These are phyloP conservation scores for Quercus tomentella DNA, from an alignment of 331 rosid species.

Conservation along the genomic window DNA sequence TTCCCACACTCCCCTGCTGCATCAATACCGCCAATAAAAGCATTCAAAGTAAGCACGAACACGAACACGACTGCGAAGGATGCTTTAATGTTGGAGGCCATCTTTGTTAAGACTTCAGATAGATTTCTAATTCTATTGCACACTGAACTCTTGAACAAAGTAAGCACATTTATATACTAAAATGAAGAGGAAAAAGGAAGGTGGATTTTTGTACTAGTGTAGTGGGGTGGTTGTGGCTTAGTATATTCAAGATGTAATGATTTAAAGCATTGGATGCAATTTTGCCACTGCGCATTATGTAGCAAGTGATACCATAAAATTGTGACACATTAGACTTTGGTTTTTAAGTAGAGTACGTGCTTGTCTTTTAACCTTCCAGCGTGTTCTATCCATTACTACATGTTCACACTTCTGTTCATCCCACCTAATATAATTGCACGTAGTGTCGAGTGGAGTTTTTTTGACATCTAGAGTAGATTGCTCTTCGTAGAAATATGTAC, in stretches of 20 bases:
- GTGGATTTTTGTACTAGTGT: constrained; percentile 41
- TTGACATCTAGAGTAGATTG: too few species aligned
- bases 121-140: neutral
- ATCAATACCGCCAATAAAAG: constrained; percentile 28
- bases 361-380: constrained; percentile 1
- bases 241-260: constrained; percentile 47
- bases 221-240: constrained; percentile 80
- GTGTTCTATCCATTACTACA: neutral
- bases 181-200: constrained; percentile 1
- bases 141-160: constrained; percentile 12
- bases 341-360: neutral
- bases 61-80: constrained; percentile 23
- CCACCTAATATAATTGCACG: too few species aligned
- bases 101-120: constrained; percentile 2
- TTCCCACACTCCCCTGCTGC: constrained; percentile 80
- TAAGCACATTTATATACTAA: constrained; percentile 19
- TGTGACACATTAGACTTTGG: neutral
- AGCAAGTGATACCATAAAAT: neutral
- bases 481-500: too few species aligned
- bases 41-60: constrained; percentile 32
- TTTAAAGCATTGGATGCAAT: constrained; percentile 1
- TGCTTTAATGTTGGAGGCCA: constrained; percentile 29
- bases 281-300: neutral
- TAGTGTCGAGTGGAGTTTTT: too few species aligned
- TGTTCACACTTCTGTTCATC: too few species aligned